Evolutionary conservation across 257 asterid genomes (phyloP), one percentile per base, ranked within the genome.

Genomic region (Scutellaria minor): DNA sequence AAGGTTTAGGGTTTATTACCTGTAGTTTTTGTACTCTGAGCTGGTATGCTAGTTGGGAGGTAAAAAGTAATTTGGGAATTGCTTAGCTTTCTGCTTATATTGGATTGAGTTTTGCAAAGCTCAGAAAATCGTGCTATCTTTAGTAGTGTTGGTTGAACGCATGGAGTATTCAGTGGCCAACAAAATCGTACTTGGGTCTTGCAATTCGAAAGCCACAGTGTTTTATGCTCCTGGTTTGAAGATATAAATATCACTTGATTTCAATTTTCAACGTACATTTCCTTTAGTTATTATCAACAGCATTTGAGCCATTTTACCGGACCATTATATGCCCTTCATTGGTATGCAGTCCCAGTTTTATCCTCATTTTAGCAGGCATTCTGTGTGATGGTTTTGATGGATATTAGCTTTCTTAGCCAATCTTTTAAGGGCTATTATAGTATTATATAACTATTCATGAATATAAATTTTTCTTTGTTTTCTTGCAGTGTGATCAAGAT

Each of bases 401-500:
- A 72, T 66, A 18, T 18, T 18, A 18, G 18, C 18, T 18, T 22
- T n/a, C 44, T 3, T 20, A 18, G 50, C 57, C 64, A 35, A 68
- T 54, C n/a, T 20, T 66, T 78, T 44, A 42, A 47, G 59, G 58
- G 66, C 18, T 47, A 44, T 51, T 47, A 8, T 52, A 31, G 54
- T 45, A 24, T 65, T 48, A 60, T 60, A 64, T 24, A 6, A 18
- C 10, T 50, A 41, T 14, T 66, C 20, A 45, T 18, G 53, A 37
- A 39, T 15, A 47, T 14, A 10, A 27, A 24, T 5, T 53, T 63
- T 40, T 5, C 56, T 37, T 11, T 48, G 37, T 37, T 57, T 78
- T 42, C 31, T 52, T 87, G 86, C 85, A 94, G 98, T 78, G 98
- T 94, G 68, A 90, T 94, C 76, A 94, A 94, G 89, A 94, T 94